Percentiles rank a stretch among this genome's conserved stretches.
Conservation (phyloP, 495 filamentous ascomycete genomes). For the Xylaria intraflava region DNA sequence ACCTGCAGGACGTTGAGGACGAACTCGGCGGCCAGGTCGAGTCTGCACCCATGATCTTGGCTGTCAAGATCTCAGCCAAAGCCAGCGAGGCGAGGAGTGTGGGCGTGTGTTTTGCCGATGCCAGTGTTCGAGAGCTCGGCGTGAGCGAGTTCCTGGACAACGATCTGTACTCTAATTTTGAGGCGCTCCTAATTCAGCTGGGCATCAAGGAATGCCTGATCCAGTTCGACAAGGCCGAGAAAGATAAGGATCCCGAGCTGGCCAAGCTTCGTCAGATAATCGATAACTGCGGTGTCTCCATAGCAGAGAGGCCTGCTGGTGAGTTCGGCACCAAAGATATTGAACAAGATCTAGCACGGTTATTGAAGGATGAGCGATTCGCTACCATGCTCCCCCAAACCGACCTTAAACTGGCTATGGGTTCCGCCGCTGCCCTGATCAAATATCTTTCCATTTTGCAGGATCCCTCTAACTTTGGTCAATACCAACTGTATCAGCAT, state of each 20-base stretch:
- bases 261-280: constrained; percentile 81
- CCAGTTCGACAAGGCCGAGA: constrained; percentile 57
- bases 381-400: constrained; percentile 77
- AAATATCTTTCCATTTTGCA: constrained; percentile 91
- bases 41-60: constrained; percentile 84
- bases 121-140: constrained; percentile 89
- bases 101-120: constrained; percentile 97
- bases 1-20: constrained; percentile 95
- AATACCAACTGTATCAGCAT: constrained; percentile 95
- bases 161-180: constrained; percentile 96
- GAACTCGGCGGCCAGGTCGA: constrained; percentile 86
- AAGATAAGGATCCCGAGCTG: constrained; percentile 81
- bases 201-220: constrained; percentile 92
- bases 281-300: constrained; percentile 83
- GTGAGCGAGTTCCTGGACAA: constrained; percentile 98
- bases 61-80: constrained; percentile 85
- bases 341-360: constrained; percentile 83
- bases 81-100: constrained; percentile 79
- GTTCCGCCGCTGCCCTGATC: constrained; percentile 85
- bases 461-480: constrained; percentile 89
- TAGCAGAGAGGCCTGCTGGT: constrained; percentile 64
- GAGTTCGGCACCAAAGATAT: constrained; percentile 92
- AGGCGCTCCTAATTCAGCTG: constrained; percentile 90
- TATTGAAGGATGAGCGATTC: constrained; percentile 78
- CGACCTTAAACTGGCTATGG: constrained; percentile 95